These are phyloP conservation scores for Fraxinus latifolia DNA, from an alignment of 305 asterid genomes.

Conservation along the genomic window DNA sequence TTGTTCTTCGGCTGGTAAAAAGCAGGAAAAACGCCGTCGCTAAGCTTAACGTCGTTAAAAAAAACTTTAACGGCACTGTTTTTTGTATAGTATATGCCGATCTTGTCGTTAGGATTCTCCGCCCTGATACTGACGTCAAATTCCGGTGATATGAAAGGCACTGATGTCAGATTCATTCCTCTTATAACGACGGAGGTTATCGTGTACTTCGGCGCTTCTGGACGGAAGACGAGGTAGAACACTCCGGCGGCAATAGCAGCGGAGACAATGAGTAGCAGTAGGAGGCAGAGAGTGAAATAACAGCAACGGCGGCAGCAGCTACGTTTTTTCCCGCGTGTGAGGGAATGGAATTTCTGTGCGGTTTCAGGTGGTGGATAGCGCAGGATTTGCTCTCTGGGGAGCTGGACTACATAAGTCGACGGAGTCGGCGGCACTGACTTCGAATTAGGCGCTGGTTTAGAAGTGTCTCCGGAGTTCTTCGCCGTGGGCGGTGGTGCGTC, in stretches of 20 bases:
- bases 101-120: slow-evolving; percentile 44
- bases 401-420: slow-evolving; percentile 35
- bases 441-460: not conserved
- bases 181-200: slow-evolving; percentile 28
- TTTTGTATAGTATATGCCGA: slow-evolving; percentile 39
- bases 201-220: slow-evolving; percentile 44
- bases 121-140: slow-evolving; percentile 49
- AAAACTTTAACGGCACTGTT: slow-evolving; percentile 35
- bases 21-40: slow-evolving; percentile 40
- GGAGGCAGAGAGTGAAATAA: slow-evolving; percentile 35
- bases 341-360: slow-evolving; percentile 33
- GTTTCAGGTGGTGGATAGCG: slow-evolving; percentile 41
- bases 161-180: slow-evolving; percentile 46
- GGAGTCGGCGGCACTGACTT: slow-evolving; percentile 14
- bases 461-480: slow-evolving; percentile 3
- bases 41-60: slow-evolving; percentile 26
- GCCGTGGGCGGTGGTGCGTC: not conserved
- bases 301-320: slow-evolving; percentile 55
- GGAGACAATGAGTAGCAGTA: slow-evolving; percentile 38
- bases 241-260: slow-evolving; percentile 51
- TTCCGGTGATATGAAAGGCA: slow-evolving; percentile 36
- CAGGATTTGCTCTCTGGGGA: slow-evolving; percentile 42
- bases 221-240: slow-evolving; percentile 48
- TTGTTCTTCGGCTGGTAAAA: slow-evolving; percentile 52
- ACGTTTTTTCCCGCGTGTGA: slow-evolving; percentile 36